Base-by-base conservation (phyloP, 768 basidiomycete species). In the Suillus weaverae region DNA sequence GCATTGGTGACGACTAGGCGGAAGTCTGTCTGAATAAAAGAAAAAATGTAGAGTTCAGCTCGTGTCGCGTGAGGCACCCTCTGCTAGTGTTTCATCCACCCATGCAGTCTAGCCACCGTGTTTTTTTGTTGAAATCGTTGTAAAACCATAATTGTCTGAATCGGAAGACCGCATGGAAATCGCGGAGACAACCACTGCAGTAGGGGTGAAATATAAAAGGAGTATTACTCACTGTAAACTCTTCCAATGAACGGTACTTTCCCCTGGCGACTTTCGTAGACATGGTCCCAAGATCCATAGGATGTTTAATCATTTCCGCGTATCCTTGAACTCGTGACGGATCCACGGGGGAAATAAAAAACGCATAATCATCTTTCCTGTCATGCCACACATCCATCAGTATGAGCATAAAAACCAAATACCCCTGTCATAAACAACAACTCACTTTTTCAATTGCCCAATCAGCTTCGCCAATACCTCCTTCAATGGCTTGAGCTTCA, bases 201-300 rank as follows among this genome's bases (percentile, higher is more conserved):
- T 11, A 65, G 16, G 16, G 7, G 16, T 7, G 56, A 57, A 36
- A 35, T 16, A 10, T 3, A 9, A 39, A 51, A 54, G 32, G n/a
- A 32, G 30, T 26, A 56, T 50, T 44, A 79, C 89, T 64, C 70
- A 92, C 92, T 9, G 86, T 81, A 72, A 94, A 94, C 50, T 94
- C 91, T 63, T 93, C 91, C 56, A 94, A 75, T 3, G 89, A 90
- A 22, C 89, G 84, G 74, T 97, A 97, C 66, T 85, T 86, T 6
- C 91, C 90, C 70, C 79, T 85, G 64, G 83, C 83, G 53, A 95
- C 90, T 76, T 95, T 97, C 62, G 81, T 79, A 22, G 88, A 78
- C 81, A 99, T 91, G 0, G 95, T 95, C 0, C 92, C 91, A 63
- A 99, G 81, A 71, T 98, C 95, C 95, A 98, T 99, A 8, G 96